Base-by-base conservation (phyloP, 2,329 filamentous ascomycete species). In the Aquanectria penicillioides region DNA sequence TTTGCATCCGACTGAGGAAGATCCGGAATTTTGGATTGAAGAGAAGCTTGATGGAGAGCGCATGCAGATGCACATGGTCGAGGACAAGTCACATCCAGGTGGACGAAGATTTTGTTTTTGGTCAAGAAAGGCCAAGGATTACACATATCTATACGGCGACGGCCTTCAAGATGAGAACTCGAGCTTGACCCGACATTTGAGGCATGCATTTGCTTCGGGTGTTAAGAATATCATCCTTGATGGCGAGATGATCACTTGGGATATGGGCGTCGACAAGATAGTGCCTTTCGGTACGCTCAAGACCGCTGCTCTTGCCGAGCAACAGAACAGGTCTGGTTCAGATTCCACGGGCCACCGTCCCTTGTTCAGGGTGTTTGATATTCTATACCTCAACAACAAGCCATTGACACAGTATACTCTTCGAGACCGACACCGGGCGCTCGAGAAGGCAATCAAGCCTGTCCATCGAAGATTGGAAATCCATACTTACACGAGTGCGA, bases 241-340 rank as follows among this genome's bases (percentile, higher is more conserved):
- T 69, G 95, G 95, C 9, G 95, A 99, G 74, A 99, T 99, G 95
- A 93, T 99, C 57, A 97, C 94, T 1, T 99, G 95, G 95, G 93
- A 98, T 71, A 91, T 93, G 60, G 87, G 89, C 38, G 82, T 91
- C 46, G 91, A 97, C 77, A 90, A 90, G 53, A 91, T 95, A 49
- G 90, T 97, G 13, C 88, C 90, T 0, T 99, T 99, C 73, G 95
- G 95, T 7, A 96, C 92, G 0, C 82, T 99, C 44, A 99, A 99
- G 77, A 94, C 93, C 2, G 94, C 94, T 0, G 94, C 94, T 0
- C 77, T 97, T 26, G 84, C 89, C 0, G 91, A 94, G 69, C 89
- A 94, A 70, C 86, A 88, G 61, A 81, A 83, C 59, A 77, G 77
- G 4, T 86, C 81, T 4, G 89, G 87, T 1, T 87, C 89, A 15